Percentiles rank a stretch among this genome's conserved stretches.
phyloP scores from a whole-genome alignment of 495 filamentous ascomycete genomes.

The Staphylotrichum longicolle region DNA sequence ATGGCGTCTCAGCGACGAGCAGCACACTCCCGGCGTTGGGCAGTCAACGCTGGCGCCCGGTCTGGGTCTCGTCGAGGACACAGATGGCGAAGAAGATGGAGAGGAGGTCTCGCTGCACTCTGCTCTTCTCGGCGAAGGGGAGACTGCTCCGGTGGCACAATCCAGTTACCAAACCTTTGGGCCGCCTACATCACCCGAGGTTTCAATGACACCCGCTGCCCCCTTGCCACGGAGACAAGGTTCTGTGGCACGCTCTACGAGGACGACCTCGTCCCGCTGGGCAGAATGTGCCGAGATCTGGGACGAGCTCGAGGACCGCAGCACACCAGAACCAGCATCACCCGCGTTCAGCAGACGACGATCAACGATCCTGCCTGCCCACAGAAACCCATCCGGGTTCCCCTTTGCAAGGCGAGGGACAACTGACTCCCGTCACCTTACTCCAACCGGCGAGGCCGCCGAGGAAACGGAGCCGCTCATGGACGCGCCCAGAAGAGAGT shows the following conservation, averaged over 20 bases:
- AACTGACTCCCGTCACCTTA: constrained; percentile 31
- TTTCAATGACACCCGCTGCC: background rate
- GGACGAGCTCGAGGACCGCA: constrained; percentile 63
- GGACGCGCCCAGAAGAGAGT: constrained; percentile 31
- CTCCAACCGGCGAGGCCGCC: constrained; percentile 17
- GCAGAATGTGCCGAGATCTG: constrained; percentile 63
- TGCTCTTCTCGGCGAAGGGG: constrained; percentile 40
- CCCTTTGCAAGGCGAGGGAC: constrained; percentile 27
- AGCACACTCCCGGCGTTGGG: constrained; percentile 55
- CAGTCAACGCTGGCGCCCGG: constrained; percentile 66
- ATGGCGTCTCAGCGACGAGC: constrained; percentile 82
- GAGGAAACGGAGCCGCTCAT: constrained; percentile 22
- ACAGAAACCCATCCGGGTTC: constrained; percentile 29
- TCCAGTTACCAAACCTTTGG: constrained; percentile 48
- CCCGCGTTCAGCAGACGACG: constrained; percentile 33
- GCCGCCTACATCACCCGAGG: constrained; percentile 18
- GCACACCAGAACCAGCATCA: constrained; percentile 37
- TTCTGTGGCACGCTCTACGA: constrained; percentile 31
- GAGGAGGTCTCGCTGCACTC: constrained; percentile 40
- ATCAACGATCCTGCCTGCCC: constrained; percentile 39
- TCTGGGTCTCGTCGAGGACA: constrained; percentile 65
- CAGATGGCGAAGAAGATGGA: constrained; percentile 55
- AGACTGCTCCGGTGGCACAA: constrained; percentile 32
- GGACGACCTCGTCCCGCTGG: constrained; percentile 43
- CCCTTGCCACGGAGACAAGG: constrained; percentile 24